Evolutionary conservation across 2,329 filamentous ascomycete genomes (phyloP).

Genomic region (Trichoderma endophyticum): DNA sequence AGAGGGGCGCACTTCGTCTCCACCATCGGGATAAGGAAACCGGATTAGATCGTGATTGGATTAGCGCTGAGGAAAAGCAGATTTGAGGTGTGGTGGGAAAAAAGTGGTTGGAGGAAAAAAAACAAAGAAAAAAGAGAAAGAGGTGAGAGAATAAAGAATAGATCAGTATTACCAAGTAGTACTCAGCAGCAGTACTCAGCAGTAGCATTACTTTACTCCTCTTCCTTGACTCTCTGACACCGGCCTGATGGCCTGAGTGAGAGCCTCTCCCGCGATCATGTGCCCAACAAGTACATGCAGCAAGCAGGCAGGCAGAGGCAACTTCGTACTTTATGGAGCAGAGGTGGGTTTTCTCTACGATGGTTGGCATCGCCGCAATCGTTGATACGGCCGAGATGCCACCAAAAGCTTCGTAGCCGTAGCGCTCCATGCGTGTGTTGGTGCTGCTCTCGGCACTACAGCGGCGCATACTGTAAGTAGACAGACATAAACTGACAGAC

Average conservation of each 20-base stretch:
- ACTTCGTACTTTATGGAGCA: neutral
- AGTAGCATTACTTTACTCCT: neutral
- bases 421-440: neutral
- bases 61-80: neutral
- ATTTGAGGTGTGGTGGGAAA: neutral
- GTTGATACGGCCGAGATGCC: neutral
- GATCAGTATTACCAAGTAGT: neutral
- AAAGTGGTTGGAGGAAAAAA: neutral
- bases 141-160: neutral
- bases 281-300: neutral
- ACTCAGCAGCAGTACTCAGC: no score
- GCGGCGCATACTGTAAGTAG: neutral
- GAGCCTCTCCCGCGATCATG: neutral
- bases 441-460: conserved; percentile 1
- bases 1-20: neutral
- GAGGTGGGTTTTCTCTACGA: neutral
- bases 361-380: neutral
- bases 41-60: neutral
- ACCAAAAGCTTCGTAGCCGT: neutral
- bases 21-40: conserved; percentile 3
- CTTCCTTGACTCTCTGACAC: neutral
- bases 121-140: neutral
- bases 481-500: neutral
- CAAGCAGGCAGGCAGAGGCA: neutral
- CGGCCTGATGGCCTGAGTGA: neutral